These are phyloP conservation scores for Prototheca cutis DNA, from an alignment of 163 green algal species.

Conservation along the genomic window DNA sequence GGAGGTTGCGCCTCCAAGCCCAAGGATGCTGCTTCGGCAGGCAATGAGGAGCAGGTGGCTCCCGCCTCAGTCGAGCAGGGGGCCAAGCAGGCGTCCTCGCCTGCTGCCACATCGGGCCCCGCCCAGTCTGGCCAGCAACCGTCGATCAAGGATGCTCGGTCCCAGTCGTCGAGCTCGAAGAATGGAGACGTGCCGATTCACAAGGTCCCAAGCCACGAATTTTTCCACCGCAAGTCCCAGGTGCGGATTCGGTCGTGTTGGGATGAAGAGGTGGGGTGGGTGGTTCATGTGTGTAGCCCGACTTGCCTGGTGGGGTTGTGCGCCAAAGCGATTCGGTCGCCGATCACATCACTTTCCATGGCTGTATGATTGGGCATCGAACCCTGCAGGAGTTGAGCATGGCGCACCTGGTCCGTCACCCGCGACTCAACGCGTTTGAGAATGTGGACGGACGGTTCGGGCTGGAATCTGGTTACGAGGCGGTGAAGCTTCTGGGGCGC, in stretches of 20 bases:
- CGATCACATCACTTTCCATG: too few species aligned
- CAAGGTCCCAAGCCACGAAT: neutral
- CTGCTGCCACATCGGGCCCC: too few species aligned
- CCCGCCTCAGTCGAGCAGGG: too few species aligned
- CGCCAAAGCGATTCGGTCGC: too few species aligned
- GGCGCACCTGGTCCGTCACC: conserved; percentile 16
- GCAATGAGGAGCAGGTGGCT: too few species aligned
- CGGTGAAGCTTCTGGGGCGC: conserved; percentile 45
- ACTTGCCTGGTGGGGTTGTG: neutral
- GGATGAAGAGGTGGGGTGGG: neutral
- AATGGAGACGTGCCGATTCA: neutral
- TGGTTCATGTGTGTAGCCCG: neutral
- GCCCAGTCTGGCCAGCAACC: too few species aligned
- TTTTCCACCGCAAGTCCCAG: conserved; percentile 4
- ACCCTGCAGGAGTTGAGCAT: conserved; percentile 17
- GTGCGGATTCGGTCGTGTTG: neutral
- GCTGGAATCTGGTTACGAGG: conserved; percentile 11
- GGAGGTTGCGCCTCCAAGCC: too few species aligned
- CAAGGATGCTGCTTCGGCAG: too few species aligned
- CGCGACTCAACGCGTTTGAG: conserved; percentile 11
- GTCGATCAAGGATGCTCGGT: too few species aligned
- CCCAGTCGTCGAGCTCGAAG: too few species aligned
- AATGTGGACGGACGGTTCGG: conserved; percentile 11
- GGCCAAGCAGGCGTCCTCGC: too few species aligned
- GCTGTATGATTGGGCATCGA: too few species aligned